Evolutionary conservation across 768 basidiomycete genomes (phyloP).

Genomic region (Udeniomyces megalosporus): DNA sequence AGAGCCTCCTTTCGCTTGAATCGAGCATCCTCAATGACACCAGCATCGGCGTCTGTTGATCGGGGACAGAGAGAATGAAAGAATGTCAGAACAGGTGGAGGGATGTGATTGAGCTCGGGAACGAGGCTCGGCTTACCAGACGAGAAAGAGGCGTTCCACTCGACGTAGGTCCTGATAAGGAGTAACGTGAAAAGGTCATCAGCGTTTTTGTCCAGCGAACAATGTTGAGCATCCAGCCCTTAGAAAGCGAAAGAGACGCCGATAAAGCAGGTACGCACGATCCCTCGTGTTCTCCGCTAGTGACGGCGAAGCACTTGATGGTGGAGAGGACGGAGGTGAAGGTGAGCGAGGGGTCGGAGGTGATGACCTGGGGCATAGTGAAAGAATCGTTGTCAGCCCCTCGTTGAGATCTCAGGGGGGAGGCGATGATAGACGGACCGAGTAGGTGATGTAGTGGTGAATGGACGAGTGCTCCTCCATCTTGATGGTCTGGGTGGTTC

Average conservation of each 20-base stretch:
- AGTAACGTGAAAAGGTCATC: too few species aligned
- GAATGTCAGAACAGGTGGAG: background rate
- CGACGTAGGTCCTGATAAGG: constrained; percentile 20
- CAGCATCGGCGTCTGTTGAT: background rate
- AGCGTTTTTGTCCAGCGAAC: too few species aligned
- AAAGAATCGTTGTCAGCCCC: too few species aligned
- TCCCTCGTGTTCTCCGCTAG: constrained; percentile 19
- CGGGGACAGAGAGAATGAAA: background rate
- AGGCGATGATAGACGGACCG: background rate
- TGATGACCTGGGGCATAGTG: constrained; percentile 13
- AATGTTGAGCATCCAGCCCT: too few species aligned
- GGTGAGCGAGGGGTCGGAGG: constrained; percentile 22
- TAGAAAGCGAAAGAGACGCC: too few species aligned
- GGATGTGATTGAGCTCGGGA: background rate
- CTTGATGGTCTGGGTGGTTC: constrained; percentile 24
- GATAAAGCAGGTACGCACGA: background rate
- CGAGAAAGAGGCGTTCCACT: constrained; percentile 22
- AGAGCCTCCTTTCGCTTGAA: constrained; percentile 27
- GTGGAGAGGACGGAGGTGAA: constrained; percentile 26
- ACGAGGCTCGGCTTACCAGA: constrained; percentile 11
- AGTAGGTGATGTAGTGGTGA: constrained; percentile 24
- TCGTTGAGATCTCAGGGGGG: too few species aligned
- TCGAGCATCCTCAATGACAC: constrained; percentile 23
- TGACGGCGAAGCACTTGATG: constrained; percentile 21
- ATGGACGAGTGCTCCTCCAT: constrained; percentile 25